Evolutionary conservation across 2,329 filamentous ascomycete species (phyloP).

Genomic region (Alternaria brassicae): DNA sequence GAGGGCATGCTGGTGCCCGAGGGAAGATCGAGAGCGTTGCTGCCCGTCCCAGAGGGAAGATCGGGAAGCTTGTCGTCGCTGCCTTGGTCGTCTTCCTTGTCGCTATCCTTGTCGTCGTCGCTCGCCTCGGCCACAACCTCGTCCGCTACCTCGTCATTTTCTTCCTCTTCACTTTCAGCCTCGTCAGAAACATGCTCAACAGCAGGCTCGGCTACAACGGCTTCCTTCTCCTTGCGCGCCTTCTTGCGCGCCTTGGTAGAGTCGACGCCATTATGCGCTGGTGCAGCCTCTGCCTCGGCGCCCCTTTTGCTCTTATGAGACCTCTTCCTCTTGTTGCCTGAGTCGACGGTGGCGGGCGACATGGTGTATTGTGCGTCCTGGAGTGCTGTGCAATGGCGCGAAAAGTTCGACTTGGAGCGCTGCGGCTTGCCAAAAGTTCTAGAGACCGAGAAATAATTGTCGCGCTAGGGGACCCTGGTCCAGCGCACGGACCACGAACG

Average conservation of each 20-base stretch:
- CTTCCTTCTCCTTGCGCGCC: slow-evolving; percentile 48
- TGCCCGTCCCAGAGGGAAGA: slow-evolving; percentile 20
- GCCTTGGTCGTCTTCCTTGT: slow-evolving; percentile 36
- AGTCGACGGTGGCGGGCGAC: slow-evolving; percentile 49
- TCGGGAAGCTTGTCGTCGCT: slow-evolving; percentile 21
- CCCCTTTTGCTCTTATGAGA: slow-evolving; percentile 53
- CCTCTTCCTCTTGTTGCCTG: slow-evolving; percentile 57
- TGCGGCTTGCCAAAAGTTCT: slow-evolving; percentile 9
- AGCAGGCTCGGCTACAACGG: slow-evolving; percentile 38
- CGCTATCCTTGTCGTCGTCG: slow-evolving; percentile 36
- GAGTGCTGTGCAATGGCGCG: neutral
- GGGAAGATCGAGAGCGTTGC: slow-evolving; percentile 57
- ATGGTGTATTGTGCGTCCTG: slow-evolving; percentile 33
- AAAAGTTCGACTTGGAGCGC: slow-evolving; percentile 16
- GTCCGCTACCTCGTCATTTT: slow-evolving; percentile 43
- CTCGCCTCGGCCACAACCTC: slow-evolving; percentile 40
- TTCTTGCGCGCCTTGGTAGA: slow-evolving; percentile 47
- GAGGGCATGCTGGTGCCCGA: slow-evolving; percentile 64
- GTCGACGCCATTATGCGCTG: slow-evolving; percentile 23
- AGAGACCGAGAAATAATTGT: slow-evolving; percentile 16
- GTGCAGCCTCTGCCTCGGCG: slow-evolving; percentile 32
- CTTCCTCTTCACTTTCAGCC: slow-evolving; percentile 47
- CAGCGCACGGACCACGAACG: neutral
- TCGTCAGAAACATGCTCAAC: slow-evolving; percentile 28
- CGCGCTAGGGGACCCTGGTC: slow-evolving; percentile 15